These are phyloP conservation scores for Phytophthora pini DNA, from an alignment of 352 stramenopile genomes.

Conservation along the genomic window DNA sequence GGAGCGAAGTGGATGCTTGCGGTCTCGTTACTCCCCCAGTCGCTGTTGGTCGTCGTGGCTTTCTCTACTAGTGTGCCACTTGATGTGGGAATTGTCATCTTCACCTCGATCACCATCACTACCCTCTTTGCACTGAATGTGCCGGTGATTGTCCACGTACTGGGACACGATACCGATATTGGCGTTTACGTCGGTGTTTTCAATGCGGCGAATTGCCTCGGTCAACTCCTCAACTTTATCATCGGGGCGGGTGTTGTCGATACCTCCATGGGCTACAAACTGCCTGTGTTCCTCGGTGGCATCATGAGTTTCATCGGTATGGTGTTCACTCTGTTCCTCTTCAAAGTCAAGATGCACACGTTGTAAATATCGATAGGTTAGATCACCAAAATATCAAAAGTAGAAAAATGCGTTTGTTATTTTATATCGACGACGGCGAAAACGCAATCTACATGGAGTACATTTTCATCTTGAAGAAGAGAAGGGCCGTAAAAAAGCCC, in stretches of 20 bases:
- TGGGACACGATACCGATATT: conserved; percentile 26
- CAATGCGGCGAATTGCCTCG: conserved; percentile 33
- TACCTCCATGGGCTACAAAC: conserved; percentile 30
- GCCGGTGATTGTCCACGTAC: conserved; percentile 30
- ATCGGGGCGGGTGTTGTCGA: conserved; percentile 23
- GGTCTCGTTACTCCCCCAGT: conserved; percentile 23
- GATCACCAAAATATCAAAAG: neutral
- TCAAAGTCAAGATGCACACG: conserved; percentile 54
- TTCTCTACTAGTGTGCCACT: conserved; percentile 19
- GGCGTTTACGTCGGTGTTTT: conserved; percentile 33
- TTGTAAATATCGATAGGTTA: conserved; percentile 28
- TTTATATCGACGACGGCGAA: neutral
- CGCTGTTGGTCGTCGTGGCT: conserved; percentile 20
- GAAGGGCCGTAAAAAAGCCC: conserved; percentile 54
- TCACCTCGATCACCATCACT: conserved; percentile 24
- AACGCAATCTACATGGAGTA: conserved; percentile 55
- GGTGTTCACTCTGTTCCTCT: conserved; percentile 47
- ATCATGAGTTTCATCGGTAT: conserved; percentile 34
- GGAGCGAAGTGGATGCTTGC: conserved; percentile 32
- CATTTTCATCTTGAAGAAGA: conserved; percentile 74
- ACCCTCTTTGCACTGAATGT: conserved; percentile 28
- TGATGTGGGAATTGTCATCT: conserved; percentile 24
- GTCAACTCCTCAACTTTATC: conserved; percentile 31
- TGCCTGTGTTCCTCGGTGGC: conserved; percentile 30
- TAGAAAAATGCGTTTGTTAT: conserved; percentile 7